A percentile compares a stretch with the other conserved stretches of the same genome.
Evolutionary conservation across 2,329 filamentous ascomycete genomes (phyloP).

Genomic region (Aureobasidium lini): DNA sequence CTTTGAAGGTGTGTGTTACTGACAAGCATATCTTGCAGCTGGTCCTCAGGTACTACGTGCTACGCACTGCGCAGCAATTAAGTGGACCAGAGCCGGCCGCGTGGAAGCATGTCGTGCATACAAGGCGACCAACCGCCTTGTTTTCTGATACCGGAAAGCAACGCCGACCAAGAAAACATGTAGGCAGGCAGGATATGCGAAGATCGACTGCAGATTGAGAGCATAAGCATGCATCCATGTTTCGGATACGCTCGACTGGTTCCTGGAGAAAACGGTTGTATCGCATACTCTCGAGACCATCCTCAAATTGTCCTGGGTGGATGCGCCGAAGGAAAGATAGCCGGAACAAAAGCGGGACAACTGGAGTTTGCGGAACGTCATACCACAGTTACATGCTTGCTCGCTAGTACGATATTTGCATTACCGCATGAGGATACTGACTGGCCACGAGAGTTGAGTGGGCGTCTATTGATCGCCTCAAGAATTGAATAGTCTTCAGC

Average conservation of each 20-base stretch:
- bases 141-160: not conserved
- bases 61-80: not conserved
- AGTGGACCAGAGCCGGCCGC: not conserved
- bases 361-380: not conserved
- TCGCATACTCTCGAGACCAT: not conserved
- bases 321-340: not conserved
- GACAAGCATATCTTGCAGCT: not conserved
- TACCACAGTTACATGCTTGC: not conserved
- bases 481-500: too few relatives aligned
- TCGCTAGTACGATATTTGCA: not conserved
- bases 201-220: not conserved
- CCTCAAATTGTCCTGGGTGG: not conserved
- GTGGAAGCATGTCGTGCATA: not conserved
- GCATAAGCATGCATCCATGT: not conserved
- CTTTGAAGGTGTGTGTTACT: not conserved
- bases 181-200: not conserved
- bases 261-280: not conserved
- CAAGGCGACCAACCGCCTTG: not conserved
- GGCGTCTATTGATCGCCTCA: too few relatives aligned
- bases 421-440: not conserved
- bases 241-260: not conserved
- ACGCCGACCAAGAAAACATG: not conserved
- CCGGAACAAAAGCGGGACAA: not conserved
- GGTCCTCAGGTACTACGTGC: not conserved
- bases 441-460: not conserved